phyloP scores from a whole-genome alignment of 2,329 filamentous ascomycete genomes.

The Botrytis hyacinthi region DNA sequence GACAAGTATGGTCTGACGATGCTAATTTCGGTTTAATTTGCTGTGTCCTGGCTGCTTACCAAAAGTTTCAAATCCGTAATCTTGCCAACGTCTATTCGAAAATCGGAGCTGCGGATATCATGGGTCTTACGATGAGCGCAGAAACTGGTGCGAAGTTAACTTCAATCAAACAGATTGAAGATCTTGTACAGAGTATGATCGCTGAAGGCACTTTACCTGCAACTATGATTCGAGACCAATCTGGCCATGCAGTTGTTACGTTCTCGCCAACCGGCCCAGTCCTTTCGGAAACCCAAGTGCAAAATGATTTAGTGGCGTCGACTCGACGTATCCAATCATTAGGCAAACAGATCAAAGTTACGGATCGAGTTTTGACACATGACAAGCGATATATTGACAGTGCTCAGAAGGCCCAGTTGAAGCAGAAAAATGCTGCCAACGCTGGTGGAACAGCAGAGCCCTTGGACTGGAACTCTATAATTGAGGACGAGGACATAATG shows the following conservation, averaged over 20 bases:
- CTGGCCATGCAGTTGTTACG: constrained; percentile 48
- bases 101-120: constrained; percentile 54
- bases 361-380: constrained; percentile 53
- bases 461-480: constrained; percentile 32
- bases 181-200: constrained; percentile 56
- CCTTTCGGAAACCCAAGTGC: constrained; percentile 52
- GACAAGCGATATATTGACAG: constrained; percentile 55
- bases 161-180: constrained; percentile 45
- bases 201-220: constrained; percentile 52
- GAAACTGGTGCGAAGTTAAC: constrained; percentile 49
- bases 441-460: constrained; percentile 19
- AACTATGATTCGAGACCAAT: constrained; percentile 43
- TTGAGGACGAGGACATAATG: constrained; percentile 39
- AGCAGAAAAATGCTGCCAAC: constrained; percentile 39
- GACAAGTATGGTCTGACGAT: constrained; percentile 64
- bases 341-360: constrained; percentile 49
- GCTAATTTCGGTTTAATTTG: constrained; percentile 69
- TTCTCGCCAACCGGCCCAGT: constrained; percentile 48
- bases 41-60: constrained; percentile 68
- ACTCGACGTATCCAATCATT: constrained; percentile 47
- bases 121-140: constrained; percentile 51
- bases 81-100: constrained; percentile 70
- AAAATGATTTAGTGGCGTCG: constrained; percentile 45
- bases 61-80: constrained; percentile 71
- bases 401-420: constrained; percentile 47